Percentiles rank a stretch among this genome's conserved stretches.
phyloP scores from a whole-genome alignment of 2,329 filamentous ascomycete species.

The Colletotrichum sp. region DNA sequence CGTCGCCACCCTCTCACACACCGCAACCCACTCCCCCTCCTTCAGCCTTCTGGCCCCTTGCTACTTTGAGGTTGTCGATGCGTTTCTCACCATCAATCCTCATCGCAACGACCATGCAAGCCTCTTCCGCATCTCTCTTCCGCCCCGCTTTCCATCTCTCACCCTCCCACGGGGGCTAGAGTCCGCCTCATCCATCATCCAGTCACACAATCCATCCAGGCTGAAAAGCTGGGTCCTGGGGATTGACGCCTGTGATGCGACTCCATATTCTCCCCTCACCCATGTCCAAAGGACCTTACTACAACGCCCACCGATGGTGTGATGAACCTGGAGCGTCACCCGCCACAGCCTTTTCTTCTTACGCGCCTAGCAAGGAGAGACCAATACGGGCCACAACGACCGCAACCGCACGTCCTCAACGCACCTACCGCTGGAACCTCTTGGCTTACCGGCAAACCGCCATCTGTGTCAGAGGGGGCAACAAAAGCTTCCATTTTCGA shows the following conservation, averaged over 20 bases:
- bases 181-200: neutral
- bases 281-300: neutral
- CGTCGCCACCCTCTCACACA: neutral
- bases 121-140: neutral
- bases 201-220: neutral
- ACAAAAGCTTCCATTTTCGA: neutral
- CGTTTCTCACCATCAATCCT: neutral
- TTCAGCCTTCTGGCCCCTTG: neutral
- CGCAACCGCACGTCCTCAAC: neutral
- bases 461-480: neutral
- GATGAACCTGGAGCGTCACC: conserved; percentile 4
- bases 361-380: neutral
- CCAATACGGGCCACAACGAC: neutral
- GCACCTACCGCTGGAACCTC: neutral
- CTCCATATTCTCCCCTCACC: neutral
- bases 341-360: conserved; percentile 8
- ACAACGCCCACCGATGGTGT: conserved; percentile 6
- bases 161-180: neutral
- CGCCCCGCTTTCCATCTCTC: neutral
- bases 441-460: conserved; percentile 5
- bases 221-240: neutral
- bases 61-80: neutral
- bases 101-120: conserved; percentile 11
- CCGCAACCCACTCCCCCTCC: neutral
- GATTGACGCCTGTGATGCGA: neutral